Evolutionary conservation across 2,329 filamentous ascomycete genomes (phyloP).

Genomic region (Cryphonectria carpinicola): DNA sequence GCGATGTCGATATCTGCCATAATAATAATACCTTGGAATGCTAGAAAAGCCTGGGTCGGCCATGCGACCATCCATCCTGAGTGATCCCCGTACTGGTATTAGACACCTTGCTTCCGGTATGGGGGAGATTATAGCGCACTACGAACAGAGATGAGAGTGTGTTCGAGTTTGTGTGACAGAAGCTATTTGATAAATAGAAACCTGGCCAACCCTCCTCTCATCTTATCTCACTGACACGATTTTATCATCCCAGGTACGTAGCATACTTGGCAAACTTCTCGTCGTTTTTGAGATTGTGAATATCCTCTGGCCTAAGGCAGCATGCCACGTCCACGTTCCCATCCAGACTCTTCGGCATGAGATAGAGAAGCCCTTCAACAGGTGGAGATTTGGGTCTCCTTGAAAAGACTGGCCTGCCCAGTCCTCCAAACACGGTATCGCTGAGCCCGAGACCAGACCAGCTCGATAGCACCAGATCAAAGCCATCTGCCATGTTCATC

Average conservation of each 20-base stretch:
- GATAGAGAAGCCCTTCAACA: slow-evolving; percentile 21
- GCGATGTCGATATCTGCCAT: not conserved
- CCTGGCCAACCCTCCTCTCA: not conserved
- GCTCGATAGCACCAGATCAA: slow-evolving; percentile 22
- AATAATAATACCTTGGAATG: not conserved
- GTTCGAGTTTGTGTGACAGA: not conserved
- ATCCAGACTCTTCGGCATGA: slow-evolving; percentile 18
- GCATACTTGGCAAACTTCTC: slow-evolving; percentile 17
- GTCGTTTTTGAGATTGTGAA: slow-evolving; percentile 13
- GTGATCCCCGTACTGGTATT: not conserved
- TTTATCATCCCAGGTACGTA: slow-evolving; percentile 16
- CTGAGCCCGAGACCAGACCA: slow-evolving; percentile 17
- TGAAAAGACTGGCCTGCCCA: slow-evolving; percentile 19
- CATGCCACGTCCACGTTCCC: slow-evolving; percentile 20
- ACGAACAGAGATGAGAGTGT: not conserved
- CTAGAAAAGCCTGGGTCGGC: not conserved
- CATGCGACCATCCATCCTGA: not conserved
- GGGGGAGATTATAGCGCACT: not conserved
- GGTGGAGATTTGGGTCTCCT: slow-evolving; percentile 20
- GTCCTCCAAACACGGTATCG: slow-evolving; percentile 16
- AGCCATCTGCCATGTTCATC: slow-evolving; percentile 12
- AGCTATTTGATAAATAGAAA: not conserved
- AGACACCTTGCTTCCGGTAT: not conserved
- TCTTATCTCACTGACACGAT: not conserved
- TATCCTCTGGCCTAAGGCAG: slow-evolving; percentile 19